Base-by-base conservation (phyloP, 1,284 basidiomycete genomes). In the Trichosporon inkin region DNA sequence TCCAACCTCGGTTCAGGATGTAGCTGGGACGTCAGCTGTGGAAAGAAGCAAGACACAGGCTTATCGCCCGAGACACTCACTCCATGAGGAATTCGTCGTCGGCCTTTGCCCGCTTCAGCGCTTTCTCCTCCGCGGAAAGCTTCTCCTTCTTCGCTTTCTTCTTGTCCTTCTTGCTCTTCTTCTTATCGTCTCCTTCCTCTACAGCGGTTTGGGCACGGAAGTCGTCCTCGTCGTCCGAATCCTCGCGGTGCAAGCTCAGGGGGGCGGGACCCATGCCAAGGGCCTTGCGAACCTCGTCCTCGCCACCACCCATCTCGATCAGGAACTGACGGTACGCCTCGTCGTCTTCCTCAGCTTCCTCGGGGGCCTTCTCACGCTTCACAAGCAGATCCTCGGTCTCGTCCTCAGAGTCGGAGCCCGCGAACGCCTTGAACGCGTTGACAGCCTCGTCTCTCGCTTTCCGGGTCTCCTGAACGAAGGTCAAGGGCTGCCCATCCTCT, bases 1-100 rank as follows among this genome's bases (percentile, higher is more conserved):
- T 87, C 93, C 93, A 97, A 0, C 93, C 93, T 38, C 93, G 89
- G 74, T 93, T 92, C 19, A 95, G 81, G 63, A 97, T 95, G 76
- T 95, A 97, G 76, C 92, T 95, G 65, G 0, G 0, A n/a, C 3
- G 54, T 55, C 35, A 54, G 53, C 39, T 17, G n/a, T n/a, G 22
- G 39, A n/a, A 11, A 17, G 2, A 0, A n/a, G 34, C 14, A 4
- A 36, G 14, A 10, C 10, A 28, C 14, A 5, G 32, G 24, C 13
- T 3, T 3, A 38, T 38, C 16, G 36, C 36, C 6, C 8, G 24
- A 7, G 6, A 49, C 13, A 82, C 86, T 69, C 71, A 96, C 92
- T 91, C 88, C 81, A 94, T 84, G 56, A 99, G 80, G 73, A 99
- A 99, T 63, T 93, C 76, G 56, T 79, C 78, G 65, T 79, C 76